These are phyloP conservation scores for Sporisorium scitamineum DNA, from an alignment of 1,284 basidiomycete species.

Conservation along the genomic window DNA sequence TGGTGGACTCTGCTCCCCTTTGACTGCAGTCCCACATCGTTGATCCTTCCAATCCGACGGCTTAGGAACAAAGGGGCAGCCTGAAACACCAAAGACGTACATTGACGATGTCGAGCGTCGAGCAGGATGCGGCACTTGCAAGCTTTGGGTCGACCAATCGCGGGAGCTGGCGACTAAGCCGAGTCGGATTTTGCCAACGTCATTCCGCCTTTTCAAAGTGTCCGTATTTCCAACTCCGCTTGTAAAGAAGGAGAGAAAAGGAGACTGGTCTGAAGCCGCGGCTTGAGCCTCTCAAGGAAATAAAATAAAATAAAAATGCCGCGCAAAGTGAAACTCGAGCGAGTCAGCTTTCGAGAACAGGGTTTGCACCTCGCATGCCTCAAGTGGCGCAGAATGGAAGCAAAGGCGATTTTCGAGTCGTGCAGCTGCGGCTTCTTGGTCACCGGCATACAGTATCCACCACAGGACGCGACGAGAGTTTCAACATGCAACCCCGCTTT, in stretches of 20 bases:
- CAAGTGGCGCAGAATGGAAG: neutral
- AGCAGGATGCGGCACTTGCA: constrained; percentile 17
- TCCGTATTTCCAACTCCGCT: constrained; percentile 31
- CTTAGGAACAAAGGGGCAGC: neutral
- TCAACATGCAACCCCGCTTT: constrained; percentile 4
- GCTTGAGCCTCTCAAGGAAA: too few species aligned
- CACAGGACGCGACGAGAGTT: neutral
- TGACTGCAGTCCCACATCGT: neutral
- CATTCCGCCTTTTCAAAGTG: constrained; percentile 37
- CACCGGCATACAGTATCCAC: constrained; percentile 11
- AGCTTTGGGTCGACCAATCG: neutral
- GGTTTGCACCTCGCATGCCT: constrained; percentile 2
- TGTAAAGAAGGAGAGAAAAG: neutral
- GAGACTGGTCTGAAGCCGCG: neutral
- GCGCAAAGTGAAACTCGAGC: neutral
- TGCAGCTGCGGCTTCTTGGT: neutral
- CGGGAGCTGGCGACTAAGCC: constrained; percentile 5
- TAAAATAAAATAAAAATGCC: neutral
- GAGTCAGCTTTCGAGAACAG: neutral
- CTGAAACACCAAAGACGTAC: constrained; percentile 9
- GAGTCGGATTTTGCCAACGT: constrained; percentile 24
- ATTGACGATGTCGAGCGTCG: constrained; percentile 6
- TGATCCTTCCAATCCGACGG: constrained; percentile 4
- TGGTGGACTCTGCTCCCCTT: too few species aligned
- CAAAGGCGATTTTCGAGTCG: neutral